Percentiles rank a stretch among this genome's conserved stretches.
Evolutionary conservation across 1,284 basidiomycete genomes (phyloP).

Genomic region (Quambalaria eucalypti): DNA sequence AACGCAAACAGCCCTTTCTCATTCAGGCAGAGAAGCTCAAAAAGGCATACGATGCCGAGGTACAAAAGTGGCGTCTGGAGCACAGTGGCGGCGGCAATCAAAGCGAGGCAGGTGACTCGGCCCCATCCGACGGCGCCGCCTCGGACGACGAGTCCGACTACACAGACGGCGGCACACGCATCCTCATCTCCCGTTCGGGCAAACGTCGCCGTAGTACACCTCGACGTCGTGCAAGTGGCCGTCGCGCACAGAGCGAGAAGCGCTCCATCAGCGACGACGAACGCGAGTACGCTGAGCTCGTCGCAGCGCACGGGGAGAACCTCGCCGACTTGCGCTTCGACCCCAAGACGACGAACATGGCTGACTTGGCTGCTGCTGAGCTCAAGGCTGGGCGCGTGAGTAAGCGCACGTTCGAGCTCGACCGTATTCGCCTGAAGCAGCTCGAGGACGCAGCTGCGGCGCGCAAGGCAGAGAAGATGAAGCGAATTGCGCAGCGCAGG

Average conservation of each 20-base stretch:
- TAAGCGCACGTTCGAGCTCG: not conserved
- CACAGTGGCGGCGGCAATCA: not conserved
- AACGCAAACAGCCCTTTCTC: not conserved
- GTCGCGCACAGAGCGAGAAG: not conserved
- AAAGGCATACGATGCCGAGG: not conserved
- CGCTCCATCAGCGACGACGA: not conserved
- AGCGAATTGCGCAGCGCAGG: not conserved
- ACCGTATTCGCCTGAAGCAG: not conserved
- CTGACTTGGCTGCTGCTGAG: not conserved
- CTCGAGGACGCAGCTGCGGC: not conserved
- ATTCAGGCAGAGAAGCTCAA: not conserved
- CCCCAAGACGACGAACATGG: not conserved
- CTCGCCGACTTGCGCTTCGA: not conserved
- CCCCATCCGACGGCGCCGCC: too few relatives aligned
- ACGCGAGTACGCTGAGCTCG: not conserved
- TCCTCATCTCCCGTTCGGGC: not conserved
- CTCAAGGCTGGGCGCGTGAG: not conserved
- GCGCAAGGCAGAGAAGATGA: not conserved
- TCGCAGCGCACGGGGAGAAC: not conserved
- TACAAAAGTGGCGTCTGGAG: not conserved
- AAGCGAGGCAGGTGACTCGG: not conserved
- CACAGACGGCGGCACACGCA: not conserved
- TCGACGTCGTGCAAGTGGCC: too few relatives aligned
- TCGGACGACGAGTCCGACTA: not conserved
- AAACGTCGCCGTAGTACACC: not conserved